Evolutionary conservation across 225 moss, liverwort and hornwort species (phyloP).

Genomic region (Rhytidiadelphus loreus): DNA sequence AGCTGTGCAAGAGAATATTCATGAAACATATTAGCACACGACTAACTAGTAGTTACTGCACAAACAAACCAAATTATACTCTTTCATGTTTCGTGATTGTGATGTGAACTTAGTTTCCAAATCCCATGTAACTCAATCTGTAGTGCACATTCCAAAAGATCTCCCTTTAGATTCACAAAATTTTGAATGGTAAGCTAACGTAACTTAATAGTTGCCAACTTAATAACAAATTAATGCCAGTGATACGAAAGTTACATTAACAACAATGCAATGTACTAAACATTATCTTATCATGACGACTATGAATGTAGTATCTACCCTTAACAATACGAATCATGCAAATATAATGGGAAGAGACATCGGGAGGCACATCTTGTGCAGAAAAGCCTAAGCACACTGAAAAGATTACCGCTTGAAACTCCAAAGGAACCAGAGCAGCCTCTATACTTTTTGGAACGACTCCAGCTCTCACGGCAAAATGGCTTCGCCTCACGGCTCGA

Average conservation of each 20-base stretch:
- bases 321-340: not conserved
- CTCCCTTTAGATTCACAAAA: not conserved
- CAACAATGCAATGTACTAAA: too few species aligned
- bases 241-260: not conserved
- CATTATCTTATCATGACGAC: not conserved
- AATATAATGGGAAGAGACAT: not conserved
- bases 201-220: not conserved
- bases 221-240: not conserved
- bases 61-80: not conserved
- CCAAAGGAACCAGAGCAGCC: conserved; percentile 2
- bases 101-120: not conserved
- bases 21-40: not conserved
- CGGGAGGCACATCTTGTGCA: not conserved
- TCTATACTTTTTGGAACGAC: conserved; percentile 2
- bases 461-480: not conserved
- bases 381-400: not conserved
- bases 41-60: not conserved
- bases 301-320: not conserved
- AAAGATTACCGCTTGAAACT: conserved; percentile 20
- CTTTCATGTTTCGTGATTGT: not conserved
- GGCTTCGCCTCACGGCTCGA: not conserved
- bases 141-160: not conserved
- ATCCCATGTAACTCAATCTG: not conserved
- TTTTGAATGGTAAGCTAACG: not conserved
- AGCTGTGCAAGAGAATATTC: conserved; percentile 23